Conservation (phyloP, 768 basidiomycete species). For the Dioszegia hungarica region DNA sequence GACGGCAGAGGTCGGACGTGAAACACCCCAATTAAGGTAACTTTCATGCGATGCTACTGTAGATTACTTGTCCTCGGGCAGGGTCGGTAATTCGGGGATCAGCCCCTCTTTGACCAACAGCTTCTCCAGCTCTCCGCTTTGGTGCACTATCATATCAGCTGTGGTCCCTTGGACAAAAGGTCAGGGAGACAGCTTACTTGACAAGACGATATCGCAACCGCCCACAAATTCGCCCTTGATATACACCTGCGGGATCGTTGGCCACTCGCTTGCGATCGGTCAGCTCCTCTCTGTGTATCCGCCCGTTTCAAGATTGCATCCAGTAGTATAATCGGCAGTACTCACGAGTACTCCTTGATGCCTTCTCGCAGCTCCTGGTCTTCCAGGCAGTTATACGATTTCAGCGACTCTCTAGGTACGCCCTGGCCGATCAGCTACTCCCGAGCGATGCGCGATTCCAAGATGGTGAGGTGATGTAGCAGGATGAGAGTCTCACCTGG, state of each 20-base stretch:
- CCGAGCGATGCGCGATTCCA: neutral
- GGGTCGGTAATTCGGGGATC: constrained; percentile 56
- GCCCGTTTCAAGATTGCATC: neutral
- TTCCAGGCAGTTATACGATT: constrained; percentile 83
- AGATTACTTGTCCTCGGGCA: constrained; percentile 18
- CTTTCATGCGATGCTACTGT: no score
- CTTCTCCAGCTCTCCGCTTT: constrained; percentile 84
- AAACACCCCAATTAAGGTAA: no score
- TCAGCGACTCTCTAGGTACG: constrained; percentile 72
- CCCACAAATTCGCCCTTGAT: constrained; percentile 93
- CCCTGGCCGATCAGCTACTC: constrained; percentile 56
- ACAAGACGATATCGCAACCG: constrained; percentile 89
- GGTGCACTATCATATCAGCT: constrained; percentile 67
- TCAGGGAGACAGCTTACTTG: constrained; percentile 59
- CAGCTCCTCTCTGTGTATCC: neutral
- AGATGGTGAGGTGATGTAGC: no score
- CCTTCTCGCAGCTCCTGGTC: constrained; percentile 74
- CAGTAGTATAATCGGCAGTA: constrained; percentile 39
- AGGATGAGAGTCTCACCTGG: constrained; percentile 36
- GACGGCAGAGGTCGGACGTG: no score
- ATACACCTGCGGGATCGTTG: constrained; percentile 93
- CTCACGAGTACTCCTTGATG: constrained; percentile 96
- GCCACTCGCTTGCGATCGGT: constrained; percentile 71
- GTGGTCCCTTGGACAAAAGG: neutral
- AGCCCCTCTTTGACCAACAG: constrained; percentile 68